Percentiles rank a stretch among this genome's conserved stretches.
phyloP scores from a whole-genome alignment of 1,284 basidiomycete species.

The Jaminaea rosea region DNA sequence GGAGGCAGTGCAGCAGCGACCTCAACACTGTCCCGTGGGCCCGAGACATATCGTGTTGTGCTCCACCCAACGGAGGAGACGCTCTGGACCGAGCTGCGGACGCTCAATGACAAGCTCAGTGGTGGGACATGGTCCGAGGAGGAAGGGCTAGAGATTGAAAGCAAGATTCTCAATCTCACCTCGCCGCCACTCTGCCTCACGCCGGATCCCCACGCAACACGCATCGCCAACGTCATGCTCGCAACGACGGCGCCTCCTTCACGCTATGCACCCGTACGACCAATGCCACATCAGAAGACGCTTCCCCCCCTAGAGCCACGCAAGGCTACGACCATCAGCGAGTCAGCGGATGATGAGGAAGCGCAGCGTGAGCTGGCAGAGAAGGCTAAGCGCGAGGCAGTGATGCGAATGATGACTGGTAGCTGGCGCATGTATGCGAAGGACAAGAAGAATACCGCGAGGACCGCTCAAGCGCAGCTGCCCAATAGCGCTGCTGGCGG shows the following conservation, averaged over 20 bases:
- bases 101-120: conserved; percentile 23
- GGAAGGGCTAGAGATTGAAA: conserved; percentile 38
- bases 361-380: neutral
- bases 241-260: conserved; percentile 31
- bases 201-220: conserved; percentile 34
- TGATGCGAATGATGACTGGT: neutral
- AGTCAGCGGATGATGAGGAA: neutral
- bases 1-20: neutral
- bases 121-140: conserved; percentile 35
- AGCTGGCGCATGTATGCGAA: neutral
- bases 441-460: neutral
- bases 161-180: conserved; percentile 35
- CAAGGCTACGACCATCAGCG: neutral
- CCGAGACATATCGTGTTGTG: conserved; percentile 27
- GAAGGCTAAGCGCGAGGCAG: neutral
- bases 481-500: neutral
- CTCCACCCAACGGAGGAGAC: conserved; percentile 37
- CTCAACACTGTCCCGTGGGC: neutral
- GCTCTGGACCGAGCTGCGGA: conserved; percentile 38
- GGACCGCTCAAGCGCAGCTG: neutral
- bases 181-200: conserved; percentile 40
- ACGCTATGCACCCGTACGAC: conserved; percentile 10
- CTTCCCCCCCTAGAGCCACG: neutral
- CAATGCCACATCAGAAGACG: neutral
- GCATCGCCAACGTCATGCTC: conserved; percentile 42